Evolutionary conservation across 202 grass and related monocot species (phyloP), one percentile per base, ranked within the genome.

Genomic region (Musa balbisiana): DNA sequence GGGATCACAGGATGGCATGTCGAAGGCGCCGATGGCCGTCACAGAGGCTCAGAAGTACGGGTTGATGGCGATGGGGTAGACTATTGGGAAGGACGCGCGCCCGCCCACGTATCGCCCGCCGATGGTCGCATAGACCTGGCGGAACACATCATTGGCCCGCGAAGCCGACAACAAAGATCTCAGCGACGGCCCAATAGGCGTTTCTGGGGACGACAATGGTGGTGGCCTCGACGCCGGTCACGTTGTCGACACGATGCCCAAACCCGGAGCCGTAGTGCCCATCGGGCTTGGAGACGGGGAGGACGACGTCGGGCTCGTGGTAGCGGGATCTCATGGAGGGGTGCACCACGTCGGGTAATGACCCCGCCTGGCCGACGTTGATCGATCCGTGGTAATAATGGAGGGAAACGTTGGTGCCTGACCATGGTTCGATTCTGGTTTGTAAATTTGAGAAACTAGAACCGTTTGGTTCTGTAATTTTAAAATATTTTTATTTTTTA

Each of bases 21-120:
- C 73, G 29, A 21, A 76, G 2, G 56, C 54, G 73, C 73, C 56
- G 73, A 76, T 64, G 73, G 73, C 55, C 11, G 73, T 56, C 52
- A 63, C 55, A 1, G 73, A 55, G 2, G 33, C 55, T 33, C 73
- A 63, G 73, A 76, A 76, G 73, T 59, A 76, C 55, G 56, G 33
- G 29, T 76, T 76, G 55, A 76, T 51, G 26, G 73, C 49, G 33
- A 26, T 19, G 1, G 73, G 25, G 56, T 76, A 62, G 17, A 64
- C 49, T 17, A 76, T 29, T 0, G 73, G 55, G 27, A 76, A 62
- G 17, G 73, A 56, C 8, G 64, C 56, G 29, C 49, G 5, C 16
- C 16, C 73, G 73, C 73, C 73, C 1, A 29, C 73, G 27, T 62
- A 76, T 17, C 56, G 19, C 24, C 29, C 29, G 29, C 64, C 73